Percentiles rank a stretch among this genome's conserved stretches.
phyloP scores from a whole-genome alignment of 805 yeast genomes.

The Yarrowia sp. region DNA sequence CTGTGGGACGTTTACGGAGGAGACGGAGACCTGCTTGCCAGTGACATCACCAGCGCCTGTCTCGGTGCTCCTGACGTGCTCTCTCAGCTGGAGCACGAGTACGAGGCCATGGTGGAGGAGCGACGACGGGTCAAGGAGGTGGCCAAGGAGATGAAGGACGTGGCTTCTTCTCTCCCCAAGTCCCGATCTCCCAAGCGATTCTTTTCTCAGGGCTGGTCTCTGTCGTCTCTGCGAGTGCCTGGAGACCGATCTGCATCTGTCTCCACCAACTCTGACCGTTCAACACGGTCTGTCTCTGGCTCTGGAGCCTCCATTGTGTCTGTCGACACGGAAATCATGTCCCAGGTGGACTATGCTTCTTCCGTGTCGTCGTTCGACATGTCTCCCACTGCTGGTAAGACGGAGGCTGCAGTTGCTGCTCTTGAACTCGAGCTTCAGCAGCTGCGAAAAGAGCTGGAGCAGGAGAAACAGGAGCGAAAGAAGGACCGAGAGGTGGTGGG shows the following conservation, averaged over 20 bases:
- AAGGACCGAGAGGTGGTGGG: slow-evolving; percentile 21
- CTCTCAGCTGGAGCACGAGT: slow-evolving; percentile 19
- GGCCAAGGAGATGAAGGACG: slow-evolving; percentile 12
- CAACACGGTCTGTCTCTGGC: slow-evolving; percentile 34
- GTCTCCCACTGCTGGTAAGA: slow-evolving; percentile 31
- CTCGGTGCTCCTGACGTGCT: slow-evolving; percentile 12
- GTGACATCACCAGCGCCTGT: slow-evolving; percentile 45
- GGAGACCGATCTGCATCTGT: slow-evolving; percentile 12
- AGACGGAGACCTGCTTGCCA: slow-evolving; percentile 51
- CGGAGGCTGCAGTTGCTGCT: slow-evolving; percentile 34
- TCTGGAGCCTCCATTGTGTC: slow-evolving; percentile 28
- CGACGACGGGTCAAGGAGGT: slow-evolving; percentile 24
- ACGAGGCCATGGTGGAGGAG: slow-evolving; percentile 26
- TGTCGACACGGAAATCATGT: slow-evolving; percentile 35
- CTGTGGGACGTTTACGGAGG: slow-evolving; percentile 55
- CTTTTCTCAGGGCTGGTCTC: slow-evolving; percentile 39
- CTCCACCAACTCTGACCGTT: slow-evolving; percentile 20
- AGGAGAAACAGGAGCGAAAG: slow-evolving; percentile 28
- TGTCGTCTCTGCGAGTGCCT: slow-evolving; percentile 25
- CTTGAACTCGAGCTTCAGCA: slow-evolving; percentile 30
- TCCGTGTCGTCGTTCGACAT: slow-evolving; percentile 34
- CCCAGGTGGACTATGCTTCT: slow-evolving; percentile 39
- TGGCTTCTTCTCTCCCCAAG: not conserved
- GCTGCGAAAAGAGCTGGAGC: slow-evolving; percentile 33
- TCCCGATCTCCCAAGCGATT: slow-evolving; percentile 21